Evolutionary conservation across 2,329 filamentous ascomycete species (phyloP).

Genomic region (Paecilomyces niveus): DNA sequence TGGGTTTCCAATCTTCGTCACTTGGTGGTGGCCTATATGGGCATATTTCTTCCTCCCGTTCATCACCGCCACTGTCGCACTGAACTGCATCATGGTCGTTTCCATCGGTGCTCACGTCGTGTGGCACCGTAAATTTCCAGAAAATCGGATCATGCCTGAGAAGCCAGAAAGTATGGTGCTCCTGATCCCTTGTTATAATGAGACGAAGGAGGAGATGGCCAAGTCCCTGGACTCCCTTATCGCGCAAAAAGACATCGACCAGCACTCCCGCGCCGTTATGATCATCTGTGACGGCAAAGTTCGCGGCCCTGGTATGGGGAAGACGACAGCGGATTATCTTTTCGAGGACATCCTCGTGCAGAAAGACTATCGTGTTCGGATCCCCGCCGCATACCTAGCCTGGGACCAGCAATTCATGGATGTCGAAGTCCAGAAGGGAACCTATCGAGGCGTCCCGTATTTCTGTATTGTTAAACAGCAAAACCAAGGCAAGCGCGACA

Average conservation of each 20-base stretch:
- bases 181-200: not conserved
- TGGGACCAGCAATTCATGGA: not conserved
- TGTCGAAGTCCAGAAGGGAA: not conserved
- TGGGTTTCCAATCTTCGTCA: not conserved
- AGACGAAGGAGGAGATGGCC: not conserved
- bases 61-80: not conserved
- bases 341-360: not conserved
- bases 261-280: not conserved
- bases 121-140: not conserved
- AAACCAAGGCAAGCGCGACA: not conserved
- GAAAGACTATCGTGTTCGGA: not conserved
- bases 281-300: not conserved
- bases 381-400: not conserved
- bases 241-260: not conserved
- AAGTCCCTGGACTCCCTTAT: not conserved
- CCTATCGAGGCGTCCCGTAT: not conserved
- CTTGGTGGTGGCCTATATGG: not conserved
- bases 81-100: not conserved
- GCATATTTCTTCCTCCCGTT: not conserved
- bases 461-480: not conserved
- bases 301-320: not conserved
- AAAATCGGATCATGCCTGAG: not conserved
- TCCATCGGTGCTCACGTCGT: not conserved
- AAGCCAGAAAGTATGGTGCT: not conserved
- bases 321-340: not conserved